Conservation (phyloP, 108 stramenopile species). For the Pseudonitzschia delicatissima region DNA sequence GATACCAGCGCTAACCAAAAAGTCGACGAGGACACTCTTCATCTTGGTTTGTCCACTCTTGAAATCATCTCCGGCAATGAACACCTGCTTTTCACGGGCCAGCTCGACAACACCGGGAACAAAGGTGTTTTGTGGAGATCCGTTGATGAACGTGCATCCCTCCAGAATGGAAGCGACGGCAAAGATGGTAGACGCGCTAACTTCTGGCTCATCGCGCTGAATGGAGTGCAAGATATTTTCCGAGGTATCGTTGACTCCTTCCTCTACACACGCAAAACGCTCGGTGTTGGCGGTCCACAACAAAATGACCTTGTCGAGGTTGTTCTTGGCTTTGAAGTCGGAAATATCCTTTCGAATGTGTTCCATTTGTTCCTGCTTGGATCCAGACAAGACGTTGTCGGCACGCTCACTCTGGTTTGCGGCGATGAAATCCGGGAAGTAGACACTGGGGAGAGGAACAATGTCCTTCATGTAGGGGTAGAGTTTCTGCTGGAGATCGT, state of each 20-base stretch:
- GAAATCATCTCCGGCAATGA: constrained; percentile 98
- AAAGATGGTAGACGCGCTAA: constrained; percentile 95
- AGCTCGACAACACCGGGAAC: constrained; percentile 97
- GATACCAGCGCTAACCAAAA: constrained; percentile 95
- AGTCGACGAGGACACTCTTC: constrained; percentile 97
- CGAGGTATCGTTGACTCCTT: constrained; percentile 93
- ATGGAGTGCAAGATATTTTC: constrained; percentile 86
- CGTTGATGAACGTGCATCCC: constrained; percentile 97
- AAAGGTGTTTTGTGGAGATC: constrained; percentile 98
- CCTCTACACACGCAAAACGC: constrained; percentile 90
- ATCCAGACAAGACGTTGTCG: constrained; percentile 88
- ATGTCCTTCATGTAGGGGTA: constrained; percentile 90
- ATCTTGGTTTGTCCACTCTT: constrained; percentile 99
- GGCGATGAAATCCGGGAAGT: constrained; percentile 96
- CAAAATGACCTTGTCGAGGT: constrained; percentile 91
- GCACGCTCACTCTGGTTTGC: constrained; percentile 97
- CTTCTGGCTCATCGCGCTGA: constrained; percentile 81
- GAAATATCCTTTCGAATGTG: constrained; percentile 89
- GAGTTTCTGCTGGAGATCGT: constrained; percentile 90
- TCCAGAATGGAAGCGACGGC: constrained; percentile 96
- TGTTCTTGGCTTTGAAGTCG: constrained; percentile 84
- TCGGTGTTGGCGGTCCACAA: constrained; percentile 99
- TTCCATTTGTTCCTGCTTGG: constrained; percentile 95
- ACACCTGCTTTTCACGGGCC: constrained; percentile 77
- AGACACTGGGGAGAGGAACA: constrained; percentile 87